Evolutionary conservation across 805 yeast species (phyloP), one percentile per base, ranked within the genome.

Genomic region (Saccharomycopsis amapae): DNA sequence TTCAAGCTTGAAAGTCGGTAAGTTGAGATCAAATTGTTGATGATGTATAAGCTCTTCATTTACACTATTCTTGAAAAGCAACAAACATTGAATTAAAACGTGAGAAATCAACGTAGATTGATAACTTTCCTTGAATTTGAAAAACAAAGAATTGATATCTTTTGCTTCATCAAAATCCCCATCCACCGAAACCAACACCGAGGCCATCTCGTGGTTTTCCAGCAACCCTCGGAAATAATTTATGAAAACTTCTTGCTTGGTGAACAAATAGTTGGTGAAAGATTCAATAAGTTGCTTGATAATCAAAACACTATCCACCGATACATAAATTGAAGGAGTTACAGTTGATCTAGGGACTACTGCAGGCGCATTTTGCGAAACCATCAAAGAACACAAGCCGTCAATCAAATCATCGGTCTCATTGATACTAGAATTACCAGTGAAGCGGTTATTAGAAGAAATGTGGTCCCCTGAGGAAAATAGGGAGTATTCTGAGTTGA

Each of bases 1-100:
- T 15, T 37, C 44, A 3, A 47, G 31, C 38, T 44, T 42, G n/a
- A n/a, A 42, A 7, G 34, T 17, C 3, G 48, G 51, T 17, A 47
- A 24, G 18, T 36, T 12, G n/a, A 47, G 30, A 9, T 40, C 38
- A n/a, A 23, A 15, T 5, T 41, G 24, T n/a, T 30, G 28, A 6
- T 22, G 19, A 3, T n/a, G 34, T 12, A 31, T 9, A 12, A 26
- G n/a, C 1, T 24, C 40, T 30, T 37, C 42, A 2, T 37, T 32
- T n/a, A 36, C 19, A 19, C 30, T 38, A 31, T 37, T 13, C 12
- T 24, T 18, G 12, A 46, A 22, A 5, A 12, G 19, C 15, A 42
- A 31, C 6, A 46, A 20, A 19, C 33, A 42, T 25, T 46, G 35
- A 22, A 42, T 34, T 13, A 46, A 17, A 4, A 43, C 22, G 17